These are phyloP conservation scores for Vitis hybrid DNA, from an alignment of 177 flowering plant species.

Conservation along the genomic window DNA sequence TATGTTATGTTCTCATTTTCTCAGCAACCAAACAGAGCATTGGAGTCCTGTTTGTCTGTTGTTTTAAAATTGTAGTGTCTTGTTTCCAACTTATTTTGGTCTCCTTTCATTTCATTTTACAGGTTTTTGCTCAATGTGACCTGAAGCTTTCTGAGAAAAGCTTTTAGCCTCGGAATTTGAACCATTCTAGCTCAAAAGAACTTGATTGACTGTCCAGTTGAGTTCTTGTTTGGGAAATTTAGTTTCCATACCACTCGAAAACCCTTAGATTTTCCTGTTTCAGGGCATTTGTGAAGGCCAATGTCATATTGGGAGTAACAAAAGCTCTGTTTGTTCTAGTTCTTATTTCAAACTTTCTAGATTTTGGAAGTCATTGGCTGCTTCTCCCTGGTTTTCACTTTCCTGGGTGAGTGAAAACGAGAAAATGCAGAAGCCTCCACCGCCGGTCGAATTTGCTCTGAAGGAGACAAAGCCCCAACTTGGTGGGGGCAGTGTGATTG, in stretches of 20 bases:
- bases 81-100: neutral
- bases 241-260: too few species aligned
- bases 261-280: too few species aligned
- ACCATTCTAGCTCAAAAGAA: too few species aligned
- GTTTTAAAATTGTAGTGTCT: neutral
- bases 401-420: neutral
- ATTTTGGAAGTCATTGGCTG: neutral
- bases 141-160: neutral
- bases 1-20: neutral
- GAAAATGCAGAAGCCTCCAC: conserved; percentile 45
- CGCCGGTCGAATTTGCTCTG: conserved; percentile 38
- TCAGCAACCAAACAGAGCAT: neutral
- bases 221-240: too few species aligned
- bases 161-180: too few species aligned
- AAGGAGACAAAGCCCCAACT: conserved; percentile 49
- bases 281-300: too few species aligned
- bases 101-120: conserved; percentile 6
- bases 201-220: too few species aligned
- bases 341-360: too few species aligned
- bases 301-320: too few species aligned
- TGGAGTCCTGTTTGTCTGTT: neutral
- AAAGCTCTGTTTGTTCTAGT: too few species aligned
- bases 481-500: conserved; percentile 30
- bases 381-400: neutral
- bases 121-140: conserved; percentile 2